Base-by-base conservation (phyloP, 2,329 filamentous ascomycete species). In the Amylocarpus encephaloides region DNA sequence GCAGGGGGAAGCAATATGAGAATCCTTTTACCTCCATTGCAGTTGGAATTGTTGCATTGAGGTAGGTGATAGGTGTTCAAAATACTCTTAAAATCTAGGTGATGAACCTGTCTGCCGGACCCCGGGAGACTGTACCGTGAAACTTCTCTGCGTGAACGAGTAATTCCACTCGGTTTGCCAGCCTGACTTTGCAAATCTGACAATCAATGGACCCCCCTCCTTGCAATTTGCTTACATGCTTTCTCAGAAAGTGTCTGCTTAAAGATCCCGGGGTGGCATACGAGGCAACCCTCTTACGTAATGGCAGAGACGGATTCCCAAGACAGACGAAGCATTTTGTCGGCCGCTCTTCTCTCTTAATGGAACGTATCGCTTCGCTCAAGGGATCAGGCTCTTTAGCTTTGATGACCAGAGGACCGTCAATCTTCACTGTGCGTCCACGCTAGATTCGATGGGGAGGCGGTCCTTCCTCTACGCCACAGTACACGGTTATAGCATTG, bases 331-430 rank as follows among this genome's bases (percentile, higher is more conserved):
- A 45, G 22, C 15, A 45, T 45, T 5, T 50, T 35, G 49, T 52
- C n/a, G 49, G 45, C 49, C 49, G 44, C 45, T 54, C 47, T 9
- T 51, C 49, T 35, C 6, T 46, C 40, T 42, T 51, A 26, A 54
- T 48, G 12, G 40, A 54, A 38, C 4, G 36, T 48, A 54, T 51
- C 15, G 45, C 49, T 34, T 36, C 26, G 49, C 43, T 46, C 5
- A 50, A 35, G 22, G 43, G 34, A 42, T 46, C 32, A 53, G 29
- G 42, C 36, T 47, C 39, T 50, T 46, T 19, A 30, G 38, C 16
- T 47, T 43, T 53, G 30, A 50, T 47, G 36, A 47, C 43, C 11
- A 35, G 35, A 41, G 42, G 49, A 47, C 29, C 42, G 26, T 42
- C 29, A 41, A 2, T 35, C 36, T 51, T 47, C 22, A 30, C 2